Evolutionary conservation across 106 monocot genomes (phyloP), one percentile per base, ranked within the genome.

Genomic region (Dendrobium catenatum): DNA sequence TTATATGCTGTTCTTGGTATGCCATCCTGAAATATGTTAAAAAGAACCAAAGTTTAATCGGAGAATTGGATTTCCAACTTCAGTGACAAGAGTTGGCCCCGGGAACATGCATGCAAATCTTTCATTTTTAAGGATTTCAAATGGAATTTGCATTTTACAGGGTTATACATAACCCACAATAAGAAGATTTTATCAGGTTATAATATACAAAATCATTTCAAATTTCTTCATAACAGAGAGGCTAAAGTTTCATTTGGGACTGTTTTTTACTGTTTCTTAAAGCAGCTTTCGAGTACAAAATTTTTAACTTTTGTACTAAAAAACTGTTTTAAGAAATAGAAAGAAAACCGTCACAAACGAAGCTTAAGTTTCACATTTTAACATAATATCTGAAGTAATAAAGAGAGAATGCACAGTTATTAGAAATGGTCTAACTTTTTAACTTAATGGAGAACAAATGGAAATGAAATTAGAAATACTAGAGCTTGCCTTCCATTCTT

Each of bases 401-500:
- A 61, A 61, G n/a, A 61, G 22, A 61, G 61, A 4, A 61, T n/a
- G 22, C 5, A 61, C 4, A 61, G 61, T 61, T 61, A 1, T 20
- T 22, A 61, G 61, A 61, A 20, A 61, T 61, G 10, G 22, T 4
- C 19, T n/a, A 7, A 6, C 61, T n/a, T 5, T 20, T 22, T 24
- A n/a, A 22, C 5, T 22, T 61, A 8, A 61, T 22, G n/a, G 6
- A 61, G 61, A n/a, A 22, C 31, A 37, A 76, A 75, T 67, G 46
- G 16, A 24, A 72, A 64, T 75, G 76, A 41, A 78, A 78, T 27
- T 24, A 72, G 18, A 79, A 11, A 66, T 55, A 27, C 73, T 72
- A 81, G 24, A 44, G 61, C 70, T 88, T 81, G 82, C 98, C 98
- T 98, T 98, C 98, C 98, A 98, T 86, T 98, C 98, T 90, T 95